A percentile compares a stretch with the other conserved stretches of the same genome.
Conservation (phyloP, 805 yeast genomes). For the Kuraishia borneana region DNA sequence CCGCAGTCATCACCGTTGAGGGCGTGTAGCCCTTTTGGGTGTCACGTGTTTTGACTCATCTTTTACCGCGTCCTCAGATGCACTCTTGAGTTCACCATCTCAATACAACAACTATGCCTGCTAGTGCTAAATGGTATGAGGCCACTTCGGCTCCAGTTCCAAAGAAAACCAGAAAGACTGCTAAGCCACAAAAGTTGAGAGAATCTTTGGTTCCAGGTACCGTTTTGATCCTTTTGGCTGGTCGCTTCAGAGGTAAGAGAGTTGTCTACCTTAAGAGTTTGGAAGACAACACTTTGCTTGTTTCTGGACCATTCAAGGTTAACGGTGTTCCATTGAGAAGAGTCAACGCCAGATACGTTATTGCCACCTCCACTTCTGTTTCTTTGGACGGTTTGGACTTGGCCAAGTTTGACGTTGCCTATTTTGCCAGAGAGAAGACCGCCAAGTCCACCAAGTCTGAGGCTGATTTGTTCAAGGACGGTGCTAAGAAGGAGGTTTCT, state of each 20-base stretch:
- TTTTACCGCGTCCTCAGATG: not conserved
- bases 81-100: not conserved
- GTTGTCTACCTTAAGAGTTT: constrained; percentile 94
- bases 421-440: constrained; percentile 93
- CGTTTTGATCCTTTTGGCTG: constrained; percentile 93
- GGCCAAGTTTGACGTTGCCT: constrained; percentile 83
- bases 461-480: constrained; percentile 81
- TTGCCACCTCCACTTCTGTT: constrained; percentile 95
- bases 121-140: constrained; percentile 78
- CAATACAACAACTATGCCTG: not conserved
- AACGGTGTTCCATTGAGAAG: constrained; percentile 99
- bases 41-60: not conserved
- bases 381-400: constrained; percentile 71
- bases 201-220: constrained; percentile 96
- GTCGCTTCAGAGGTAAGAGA: constrained; percentile 99
- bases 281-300: constrained; percentile 96
- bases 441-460: constrained; percentile 77
- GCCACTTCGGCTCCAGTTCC: constrained; percentile 84
- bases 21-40: not conserved
- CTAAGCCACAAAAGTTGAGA: constrained; percentile 91
- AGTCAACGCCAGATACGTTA: constrained; percentile 97
- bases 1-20: constrained; percentile 28
- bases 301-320: constrained; percentile 98
- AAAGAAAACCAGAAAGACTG: constrained; percentile 83
- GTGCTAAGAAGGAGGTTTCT: constrained; percentile 77